A percentile compares a stretch with the other conserved stretches of the same genome.
These are phyloP conservation scores for Amanita molliuscula DNA, from an alignment of 768 basidiomycete species.

Conservation along the genomic window DNA sequence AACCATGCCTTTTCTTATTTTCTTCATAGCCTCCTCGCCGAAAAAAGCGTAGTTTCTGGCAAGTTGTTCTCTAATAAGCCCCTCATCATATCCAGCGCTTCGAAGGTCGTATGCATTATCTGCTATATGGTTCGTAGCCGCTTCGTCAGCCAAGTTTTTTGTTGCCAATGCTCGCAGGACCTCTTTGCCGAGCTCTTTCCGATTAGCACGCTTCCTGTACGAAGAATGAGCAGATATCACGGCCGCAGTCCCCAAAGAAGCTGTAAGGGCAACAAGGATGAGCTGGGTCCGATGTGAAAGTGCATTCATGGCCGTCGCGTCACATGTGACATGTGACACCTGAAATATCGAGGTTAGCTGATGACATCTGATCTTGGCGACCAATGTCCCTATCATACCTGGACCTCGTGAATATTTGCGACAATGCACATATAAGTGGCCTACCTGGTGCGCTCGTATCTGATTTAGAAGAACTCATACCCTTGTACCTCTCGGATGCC, in stretches of 20 bases:
- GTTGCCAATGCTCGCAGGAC: conserved; percentile 39
- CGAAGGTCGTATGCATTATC: not conserved
- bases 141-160: conserved; percentile 10
- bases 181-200: conserved; percentile 48
- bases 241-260: conserved; percentile 51
- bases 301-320: conserved; percentile 16
- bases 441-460: conserved; percentile 19
- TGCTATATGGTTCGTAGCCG: conserved; percentile 15
- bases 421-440: conserved; percentile 47
- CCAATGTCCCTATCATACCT: conserved; percentile 34
- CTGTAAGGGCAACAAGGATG: conserved; percentile 50
- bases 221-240: conserved; percentile 49
- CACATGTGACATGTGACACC: not conserved
- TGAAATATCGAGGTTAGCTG: not conserved
- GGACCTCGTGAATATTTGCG: conserved; percentile 55
- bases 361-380: not conserved
- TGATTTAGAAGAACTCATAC: conserved; percentile 36
- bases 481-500: conserved; percentile 44
- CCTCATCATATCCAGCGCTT: conserved; percentile 51
- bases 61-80: conserved; percentile 79
- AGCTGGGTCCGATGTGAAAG: conserved; percentile 57
- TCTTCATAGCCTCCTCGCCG: conserved; percentile 79
- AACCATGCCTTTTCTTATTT: conserved; percentile 64
- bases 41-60: conserved; percentile 94
- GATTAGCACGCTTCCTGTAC: conserved; percentile 33